Percentiles rank a stretch among this genome's conserved stretches.
phyloP scores from a whole-genome alignment of 148 eudicot species.

The Persicaria tinctoria region DNA sequence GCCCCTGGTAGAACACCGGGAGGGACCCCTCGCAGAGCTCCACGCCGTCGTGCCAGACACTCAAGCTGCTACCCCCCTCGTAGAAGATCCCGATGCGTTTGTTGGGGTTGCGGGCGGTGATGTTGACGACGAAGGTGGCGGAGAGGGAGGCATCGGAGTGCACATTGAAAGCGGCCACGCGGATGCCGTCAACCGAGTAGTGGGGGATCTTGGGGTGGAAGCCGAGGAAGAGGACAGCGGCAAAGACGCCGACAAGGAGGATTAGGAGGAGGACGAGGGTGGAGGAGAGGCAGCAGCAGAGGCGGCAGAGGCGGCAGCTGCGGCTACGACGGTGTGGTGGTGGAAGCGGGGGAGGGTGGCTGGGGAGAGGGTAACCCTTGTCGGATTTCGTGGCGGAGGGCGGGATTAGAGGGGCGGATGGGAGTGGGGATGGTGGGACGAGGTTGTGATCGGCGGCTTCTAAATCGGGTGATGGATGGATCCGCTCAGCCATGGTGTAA shows the following conservation, averaged over 20 bases:
- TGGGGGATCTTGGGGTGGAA: slow-evolving; percentile 62
- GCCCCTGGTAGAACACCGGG: slow-evolving; percentile 83
- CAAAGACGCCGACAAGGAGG: slow-evolving; percentile 28
- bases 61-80: slow-evolving; percentile 41
- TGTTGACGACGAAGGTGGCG: slow-evolving; percentile 55
- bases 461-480: background rate
- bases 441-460: background rate
- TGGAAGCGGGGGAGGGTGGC: background rate
- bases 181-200: slow-evolving; percentile 52
- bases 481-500: background rate
- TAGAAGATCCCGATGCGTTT: slow-evolving; percentile 66
- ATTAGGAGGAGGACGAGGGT: slow-evolving; percentile 29
- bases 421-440: background rate
- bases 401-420: slow-evolving; percentile 1
- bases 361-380: background rate
- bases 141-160: slow-evolving; percentile 26
- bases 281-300: slow-evolving; percentile 18
- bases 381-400: slow-evolving; percentile 2
- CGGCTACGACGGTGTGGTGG: background rate
- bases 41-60: slow-evolving; percentile 41
- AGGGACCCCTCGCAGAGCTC: slow-evolving; percentile 57
- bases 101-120: slow-evolving; percentile 70
- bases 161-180: slow-evolving; percentile 37
- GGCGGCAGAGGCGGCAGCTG: slow-evolving; percentile 15
- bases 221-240: slow-evolving; percentile 45